Conservation (phyloP, 495 filamentous ascomycete genomes). For the Delitschia confertaspora region DNA sequence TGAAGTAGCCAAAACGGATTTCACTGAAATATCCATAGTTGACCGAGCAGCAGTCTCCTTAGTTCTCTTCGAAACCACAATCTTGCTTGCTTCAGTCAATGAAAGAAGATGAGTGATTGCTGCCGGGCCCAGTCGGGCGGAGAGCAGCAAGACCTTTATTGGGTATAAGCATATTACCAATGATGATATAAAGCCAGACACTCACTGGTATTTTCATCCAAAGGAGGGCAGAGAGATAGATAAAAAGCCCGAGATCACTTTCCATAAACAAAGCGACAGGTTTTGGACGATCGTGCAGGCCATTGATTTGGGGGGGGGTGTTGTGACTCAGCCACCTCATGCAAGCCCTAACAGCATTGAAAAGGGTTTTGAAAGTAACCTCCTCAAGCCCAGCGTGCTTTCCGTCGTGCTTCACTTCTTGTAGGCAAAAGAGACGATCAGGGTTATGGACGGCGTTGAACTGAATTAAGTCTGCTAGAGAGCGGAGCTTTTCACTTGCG, state of each 20-base stretch:
- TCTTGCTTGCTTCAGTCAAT: background rate
- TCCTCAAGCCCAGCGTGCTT: background rate
- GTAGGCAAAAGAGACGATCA: conserved; percentile 11
- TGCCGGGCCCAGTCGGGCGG: conserved; percentile 27
- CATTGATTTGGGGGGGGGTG: too few relatives aligned
- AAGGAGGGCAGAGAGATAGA: conserved; percentile 31
- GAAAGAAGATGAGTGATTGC: background rate
- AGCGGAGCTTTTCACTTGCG: too few relatives aligned
- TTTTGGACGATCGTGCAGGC: too few relatives aligned
- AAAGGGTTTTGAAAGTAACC: background rate
- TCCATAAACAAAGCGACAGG: conserved; percentile 32
- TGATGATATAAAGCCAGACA: background rate
- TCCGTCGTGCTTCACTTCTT: conserved; percentile 14
- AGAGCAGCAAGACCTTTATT: conserved; percentile 28
- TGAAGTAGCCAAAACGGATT: too few relatives aligned
- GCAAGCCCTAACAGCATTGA: too few relatives aligned
- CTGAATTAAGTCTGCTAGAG: conserved; percentile 11
- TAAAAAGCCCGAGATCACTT: conserved; percentile 32
- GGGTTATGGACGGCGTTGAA: conserved; percentile 15
- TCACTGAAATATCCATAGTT: too few relatives aligned
- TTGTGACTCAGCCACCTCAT: too few relatives aligned
- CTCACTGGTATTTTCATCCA: conserved; percentile 30
- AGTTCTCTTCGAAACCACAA: background rate
- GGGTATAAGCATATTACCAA: background rate
- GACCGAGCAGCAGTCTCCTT: too few relatives aligned